Evolutionary conservation across 2,329 filamentous ascomycete genomes (phyloP).

Genomic region (Ascochyta pisi): DNA sequence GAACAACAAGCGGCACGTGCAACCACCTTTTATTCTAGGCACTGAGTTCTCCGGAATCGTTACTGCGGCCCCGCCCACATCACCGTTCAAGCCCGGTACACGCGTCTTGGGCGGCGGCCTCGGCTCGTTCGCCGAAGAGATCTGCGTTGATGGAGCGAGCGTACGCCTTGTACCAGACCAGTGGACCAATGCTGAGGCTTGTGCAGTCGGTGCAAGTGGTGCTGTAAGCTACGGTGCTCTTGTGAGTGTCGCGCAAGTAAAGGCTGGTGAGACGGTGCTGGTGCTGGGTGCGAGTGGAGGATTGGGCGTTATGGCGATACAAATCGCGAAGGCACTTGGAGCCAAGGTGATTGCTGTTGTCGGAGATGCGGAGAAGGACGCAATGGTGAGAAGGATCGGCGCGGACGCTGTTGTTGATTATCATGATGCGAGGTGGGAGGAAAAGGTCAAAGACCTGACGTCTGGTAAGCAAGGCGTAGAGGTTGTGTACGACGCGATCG

Average conservation of each 20-base stretch:
- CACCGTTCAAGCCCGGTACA: slow-evolving; percentile 55
- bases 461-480: slow-evolving; percentile 59
- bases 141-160: slow-evolving; percentile 51
- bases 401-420: slow-evolving; percentile 55
- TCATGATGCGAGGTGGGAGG: slow-evolving; percentile 56
- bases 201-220: slow-evolving; percentile 61
- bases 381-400: slow-evolving; percentile 50
- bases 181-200: slow-evolving; percentile 58
- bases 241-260: slow-evolving; percentile 51
- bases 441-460: slow-evolving; percentile 58
- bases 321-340: slow-evolving; percentile 61
- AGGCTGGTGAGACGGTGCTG: slow-evolving; percentile 59
- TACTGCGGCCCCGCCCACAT: slow-evolving; percentile 44
- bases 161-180: slow-evolving; percentile 56
- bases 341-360: slow-evolving; percentile 63
- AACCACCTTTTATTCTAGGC: slow-evolving; percentile 65
- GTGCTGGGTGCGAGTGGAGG: slow-evolving; percentile 64
- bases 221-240: slow-evolving; percentile 63
- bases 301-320: slow-evolving; percentile 62
- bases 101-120: slow-evolving; percentile 61
- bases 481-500: slow-evolving; percentile 65
- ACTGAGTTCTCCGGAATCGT: slow-evolving; percentile 67
- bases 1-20: slow-evolving; percentile 64
- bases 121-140: slow-evolving; percentile 62
- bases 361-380: slow-evolving; percentile 56